Evolutionary conservation across 1,284 basidiomycete genomes (phyloP), one percentile per base, ranked within the genome.

Genomic region (Sanghuangporus weigelae): DNA sequence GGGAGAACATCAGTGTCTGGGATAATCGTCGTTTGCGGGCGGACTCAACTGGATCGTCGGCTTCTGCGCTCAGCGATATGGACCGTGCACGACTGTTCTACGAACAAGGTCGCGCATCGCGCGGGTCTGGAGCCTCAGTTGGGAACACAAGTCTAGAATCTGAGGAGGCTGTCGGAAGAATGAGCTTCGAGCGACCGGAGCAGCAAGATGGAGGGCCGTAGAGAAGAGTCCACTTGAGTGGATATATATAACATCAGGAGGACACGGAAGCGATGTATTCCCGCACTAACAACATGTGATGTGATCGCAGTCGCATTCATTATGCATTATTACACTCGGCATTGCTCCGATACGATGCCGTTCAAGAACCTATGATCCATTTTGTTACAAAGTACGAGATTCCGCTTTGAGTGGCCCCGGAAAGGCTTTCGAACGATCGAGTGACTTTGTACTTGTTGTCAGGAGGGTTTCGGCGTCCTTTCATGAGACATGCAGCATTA

Each of bases 111-210:
- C 49, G 23, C 7, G 26, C 35, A 11, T 50, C 57, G n/a, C 63
- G 63, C 16, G 63, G 58, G 16, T 64, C 63, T 42, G 63, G 55
- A 69, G 44, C 73, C 70, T 64, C 72, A 61, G 48, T 58, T 69
- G 62, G 73, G 70, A 42, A 71, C 68, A 51, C 67, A 59, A 74
- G 73, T 61, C 69, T 71, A 55, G 73, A 69, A 42, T 75, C 73
- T 19, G 73, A 71, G 64, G 74, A 75, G 66, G 73, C 74, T 7
- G 67, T 72, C 19, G 72, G 72, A 19, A 70, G 69, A 64, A 65
- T 73, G 48, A 71, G 72, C 59, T 57, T 73, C 44, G 63, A 64
- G 10, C 60, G 53, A 7, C 16, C 16, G 26, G 53, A 54, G 21
- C 31, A n/a, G 16, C 38, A 38, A 54, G 21, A 23, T 51, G 31